Conservation (phyloP, 305 asterid genomes). For the Ajuga reptans region DNA sequence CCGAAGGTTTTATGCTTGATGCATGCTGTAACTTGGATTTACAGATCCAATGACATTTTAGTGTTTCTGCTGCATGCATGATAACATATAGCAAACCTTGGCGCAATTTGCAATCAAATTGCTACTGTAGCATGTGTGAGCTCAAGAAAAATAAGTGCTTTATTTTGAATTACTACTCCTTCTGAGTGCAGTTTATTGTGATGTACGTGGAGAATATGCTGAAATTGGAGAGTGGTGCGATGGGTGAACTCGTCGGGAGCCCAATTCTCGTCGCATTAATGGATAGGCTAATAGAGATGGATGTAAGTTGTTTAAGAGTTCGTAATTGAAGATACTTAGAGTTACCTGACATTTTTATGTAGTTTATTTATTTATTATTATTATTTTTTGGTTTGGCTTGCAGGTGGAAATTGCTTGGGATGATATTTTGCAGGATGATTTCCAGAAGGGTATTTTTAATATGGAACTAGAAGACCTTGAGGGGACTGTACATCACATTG, state of each 20-base stretch:
- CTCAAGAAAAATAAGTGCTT: neutral
- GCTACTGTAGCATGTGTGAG: neutral
- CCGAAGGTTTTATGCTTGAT: neutral
- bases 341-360: neutral
- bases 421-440: conserved; percentile 70
- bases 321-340: neutral
- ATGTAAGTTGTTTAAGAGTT: conserved; percentile 47
- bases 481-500: conserved; percentile 37
- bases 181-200: conserved; percentile 42
- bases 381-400: conserved; percentile 1
- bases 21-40: conserved; percentile 8
- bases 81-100: neutral
- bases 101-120: neutral
- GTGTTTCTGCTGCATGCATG: neutral
- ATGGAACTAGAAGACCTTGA: conserved; percentile 83
- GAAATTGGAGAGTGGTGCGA: conserved; percentile 59
- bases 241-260: conserved; percentile 67
- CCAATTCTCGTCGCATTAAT: conserved; percentile 48
- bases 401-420: conserved; percentile 87
- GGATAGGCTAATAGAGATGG: conserved; percentile 72
- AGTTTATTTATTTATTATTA: neutral
- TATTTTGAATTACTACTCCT: neutral
- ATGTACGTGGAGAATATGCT: conserved; percentile 79
- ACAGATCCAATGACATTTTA: neutral
- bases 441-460: conserved; percentile 67